Evolutionary conservation across 2,329 filamentous ascomycete genomes (phyloP), one percentile per base, ranked within the genome.

Genomic region (Cytospora paraplurivora): DNA sequence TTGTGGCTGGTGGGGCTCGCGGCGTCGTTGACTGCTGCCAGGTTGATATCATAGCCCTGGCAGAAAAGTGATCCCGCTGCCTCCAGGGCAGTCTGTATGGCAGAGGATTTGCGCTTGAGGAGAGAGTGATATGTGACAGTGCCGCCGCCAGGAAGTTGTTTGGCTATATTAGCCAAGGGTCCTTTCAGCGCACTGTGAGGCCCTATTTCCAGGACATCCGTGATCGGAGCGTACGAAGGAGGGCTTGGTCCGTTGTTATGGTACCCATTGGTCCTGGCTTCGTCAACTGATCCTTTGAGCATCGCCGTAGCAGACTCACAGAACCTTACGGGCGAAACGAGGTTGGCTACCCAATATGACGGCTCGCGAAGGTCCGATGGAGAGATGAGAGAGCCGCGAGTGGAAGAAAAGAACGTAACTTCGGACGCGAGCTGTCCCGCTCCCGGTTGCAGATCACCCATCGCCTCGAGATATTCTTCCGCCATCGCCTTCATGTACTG

Each of bases 301-400:
- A 71, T 65, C 12, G 64, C 63, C 21, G 65, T 67, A 21, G 72
- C 66, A 0, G 71, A 71, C 33, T 70, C 65, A 12, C 67, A 66
- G 63, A 73, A 73, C 7, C 66, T 65, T 38, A 73, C 71, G 3
- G 71, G 70, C n/a, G 62, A 70, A 12, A 70, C 69, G 15, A 73
- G 66, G 47, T 73, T 73, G 19, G 67, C 67, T 15, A 70, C 67
- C 71, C 71, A 73, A 66, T 72, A 72, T 50, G 67, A 64, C 7
- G 69, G 63, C 19, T 65, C 65, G 15, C 68, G 66, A 2, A 66
- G 63, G 34, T 64, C 63, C 1, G 67, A 56, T 13, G 34, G 13
- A 4, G 52, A 41, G 32, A 72, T 63, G 27, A 59, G 56, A 11
- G 41, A 41, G 41, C 66, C 67, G 6, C 60, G 66, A 7, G 70